A percentile compares a stretch with the other conserved stretches of the same genome.
Evolutionary conservation across 257 asterid species (phyloP).

Genomic region (Fraxinus anomala): DNA sequence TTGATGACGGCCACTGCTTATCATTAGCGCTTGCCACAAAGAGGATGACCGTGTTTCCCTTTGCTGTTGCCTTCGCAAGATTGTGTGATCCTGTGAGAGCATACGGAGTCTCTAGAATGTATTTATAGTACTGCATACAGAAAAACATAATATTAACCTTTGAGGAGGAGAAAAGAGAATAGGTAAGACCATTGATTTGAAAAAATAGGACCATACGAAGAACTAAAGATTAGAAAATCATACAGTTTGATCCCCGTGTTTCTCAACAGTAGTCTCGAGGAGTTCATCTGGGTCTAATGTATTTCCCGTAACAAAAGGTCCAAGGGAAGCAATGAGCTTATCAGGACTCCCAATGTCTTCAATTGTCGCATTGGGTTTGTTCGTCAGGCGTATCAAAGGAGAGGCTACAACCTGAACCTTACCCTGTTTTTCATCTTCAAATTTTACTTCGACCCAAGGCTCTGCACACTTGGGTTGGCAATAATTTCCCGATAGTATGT

Average conservation of each 20-base stretch:
- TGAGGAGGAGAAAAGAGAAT: not conserved
- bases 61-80: slow-evolving; percentile 92
- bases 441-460: slow-evolving; percentile 97
- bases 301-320: slow-evolving; percentile 95
- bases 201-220: not conserved
- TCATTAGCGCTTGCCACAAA: slow-evolving; percentile 93
- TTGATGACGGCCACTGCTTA: slow-evolving; percentile 76
- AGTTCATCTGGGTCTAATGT: slow-evolving; percentile 88
- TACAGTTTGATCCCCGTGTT: slow-evolving; percentile 87
- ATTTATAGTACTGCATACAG: slow-evolving; percentile 74
- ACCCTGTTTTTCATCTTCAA: slow-evolving; percentile 85
- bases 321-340: slow-evolving; percentile 88
- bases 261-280: slow-evolving; percentile 68
- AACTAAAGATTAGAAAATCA: not conserved
- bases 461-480: slow-evolving; percentile 99
- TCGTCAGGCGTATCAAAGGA: slow-evolving; percentile 86
- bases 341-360: slow-evolving; percentile 94
- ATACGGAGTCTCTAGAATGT: slow-evolving; percentile 85
- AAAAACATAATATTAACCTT: not conserved
- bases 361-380: slow-evolving; percentile 87
- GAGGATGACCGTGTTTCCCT: slow-evolving; percentile 84
- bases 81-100: slow-evolving; percentile 95
- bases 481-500: slow-evolving; percentile 91
- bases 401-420: slow-evolving; percentile 91
- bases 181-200: not conserved